A percentile compares a stretch with the other conserved stretches of the same genome.
Evolutionary conservation across 1,284 basidiomycete species (phyloP).

Genomic region (Chiua sp.): DNA sequence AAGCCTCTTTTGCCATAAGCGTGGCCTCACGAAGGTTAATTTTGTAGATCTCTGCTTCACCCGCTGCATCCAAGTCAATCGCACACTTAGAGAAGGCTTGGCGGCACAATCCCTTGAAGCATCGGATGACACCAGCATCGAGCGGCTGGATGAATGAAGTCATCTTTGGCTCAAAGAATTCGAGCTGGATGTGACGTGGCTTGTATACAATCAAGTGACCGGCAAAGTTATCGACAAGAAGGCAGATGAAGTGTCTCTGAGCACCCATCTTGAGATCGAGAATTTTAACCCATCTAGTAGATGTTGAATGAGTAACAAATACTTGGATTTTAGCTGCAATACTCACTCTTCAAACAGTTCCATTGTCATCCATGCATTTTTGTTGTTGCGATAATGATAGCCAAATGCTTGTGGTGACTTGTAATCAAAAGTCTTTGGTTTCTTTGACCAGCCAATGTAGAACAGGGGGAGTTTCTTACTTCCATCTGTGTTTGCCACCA

Average conservation of each 20-base stretch:
- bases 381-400: slow-evolving; percentile 33
- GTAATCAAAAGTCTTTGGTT: slow-evolving; percentile 27
- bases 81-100: not conserved
- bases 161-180: not conserved
- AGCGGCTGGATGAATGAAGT: not conserved
- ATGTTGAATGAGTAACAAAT: not conserved
- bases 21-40: not conserved
- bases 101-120: not conserved
- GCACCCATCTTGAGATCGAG: not conserved
- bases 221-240: no score
- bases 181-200: no score
- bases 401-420: slow-evolving; percentile 20
- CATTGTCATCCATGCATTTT: no score
- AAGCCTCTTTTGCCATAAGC: no score
- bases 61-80: not conserved
- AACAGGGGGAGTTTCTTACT: slow-evolving; percentile 26
- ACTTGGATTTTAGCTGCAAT: slow-evolving; percentile 13
- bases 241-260: not conserved
- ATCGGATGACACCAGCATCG: not conserved
- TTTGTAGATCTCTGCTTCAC: not conserved
- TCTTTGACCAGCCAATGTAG: slow-evolving; percentile 30
- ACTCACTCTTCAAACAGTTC: slow-evolving; percentile 21
- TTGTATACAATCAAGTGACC: no score
- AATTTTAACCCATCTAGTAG: not conserved
- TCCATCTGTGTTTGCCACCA: slow-evolving; percentile 29